Evolutionary conservation across 345 rosid genomes (phyloP).

Genomic region (Anacardium occidentale): DNA sequence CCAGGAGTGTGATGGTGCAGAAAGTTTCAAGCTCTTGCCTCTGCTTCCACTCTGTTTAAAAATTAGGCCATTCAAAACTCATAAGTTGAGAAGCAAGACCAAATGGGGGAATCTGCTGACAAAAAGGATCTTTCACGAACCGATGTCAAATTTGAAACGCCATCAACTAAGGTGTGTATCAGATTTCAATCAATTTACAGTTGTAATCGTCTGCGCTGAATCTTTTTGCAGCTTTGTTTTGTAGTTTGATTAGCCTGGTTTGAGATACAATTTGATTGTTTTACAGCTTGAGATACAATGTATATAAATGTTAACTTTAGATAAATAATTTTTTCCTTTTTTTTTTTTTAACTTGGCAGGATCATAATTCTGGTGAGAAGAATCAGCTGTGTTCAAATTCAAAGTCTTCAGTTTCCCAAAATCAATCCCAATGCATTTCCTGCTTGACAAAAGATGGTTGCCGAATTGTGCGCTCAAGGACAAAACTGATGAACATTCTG

Average conservation of each 20-base stretch:
- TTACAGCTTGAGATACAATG: not conserved
- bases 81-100: constrained; percentile 10
- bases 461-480: constrained; percentile 51
- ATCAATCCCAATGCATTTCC: constrained; percentile 22
- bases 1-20: not conserved
- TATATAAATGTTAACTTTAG: not conserved
- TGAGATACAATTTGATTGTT: constrained; percentile 1
- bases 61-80: not conserved
- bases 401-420: constrained; percentile 19
- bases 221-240: not conserved
- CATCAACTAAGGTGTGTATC: constrained; percentile 18
- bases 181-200: not conserved
- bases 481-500: constrained; percentile 54
- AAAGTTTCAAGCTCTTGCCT: constrained; percentile 12
- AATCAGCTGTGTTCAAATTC: constrained; percentile 8
- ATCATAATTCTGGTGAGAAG: constrained; percentile 15
- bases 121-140: constrained; percentile 14
- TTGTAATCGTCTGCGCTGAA: constrained; percentile 5
- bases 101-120: constrained; percentile 27
- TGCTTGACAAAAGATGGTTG: constrained; percentile 47
- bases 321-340: not conserved
- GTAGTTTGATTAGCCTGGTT: not conserved
- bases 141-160: constrained; percentile 10
- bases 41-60: constrained; percentile 1
- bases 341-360: constrained; percentile 13